Conservation (phyloP, 495 filamentous ascomycete species). For the Aspergillus biplanus region DNA sequence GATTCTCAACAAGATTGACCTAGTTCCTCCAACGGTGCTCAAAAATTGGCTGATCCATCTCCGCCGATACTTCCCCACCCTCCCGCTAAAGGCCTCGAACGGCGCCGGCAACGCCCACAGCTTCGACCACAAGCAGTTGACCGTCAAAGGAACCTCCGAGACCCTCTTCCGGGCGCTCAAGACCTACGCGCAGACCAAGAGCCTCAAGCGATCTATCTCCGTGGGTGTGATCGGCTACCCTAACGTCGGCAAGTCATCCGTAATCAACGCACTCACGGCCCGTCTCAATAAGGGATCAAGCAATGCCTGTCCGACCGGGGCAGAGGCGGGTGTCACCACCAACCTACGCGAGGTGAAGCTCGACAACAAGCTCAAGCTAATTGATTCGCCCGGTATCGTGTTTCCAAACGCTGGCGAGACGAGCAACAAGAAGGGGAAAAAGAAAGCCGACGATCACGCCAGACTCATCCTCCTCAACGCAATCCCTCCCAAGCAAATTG, state of each 20-base stretch:
- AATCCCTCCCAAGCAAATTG: conserved; percentile 89
- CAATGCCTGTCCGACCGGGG: conserved; percentile 82
- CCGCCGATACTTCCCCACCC: conserved; percentile 87
- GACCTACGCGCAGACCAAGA: conserved; percentile 79
- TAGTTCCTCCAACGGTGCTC: conserved; percentile 79
- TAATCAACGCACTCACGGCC: conserved; percentile 91
- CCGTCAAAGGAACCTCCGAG: conserved; percentile 81
- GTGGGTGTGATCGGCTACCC: conserved; percentile 97
- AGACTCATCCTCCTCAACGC: conserved; percentile 88
- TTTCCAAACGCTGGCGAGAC: conserved; percentile 68
- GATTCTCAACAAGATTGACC: conserved; percentile 96
- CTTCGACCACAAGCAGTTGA: conserved; percentile 90
- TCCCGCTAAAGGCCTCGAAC: conserved; percentile 85
- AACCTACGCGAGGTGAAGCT: conserved; percentile 87
- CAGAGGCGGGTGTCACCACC: conserved; percentile 93
- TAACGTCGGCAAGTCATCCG: conserved; percentile 95
- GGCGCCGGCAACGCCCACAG: conserved; percentile 83
- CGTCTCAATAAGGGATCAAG: conserved; percentile 69
- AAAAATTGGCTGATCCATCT: conserved; percentile 85
- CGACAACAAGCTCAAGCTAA: conserved; percentile 90
- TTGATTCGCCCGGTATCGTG: conserved; percentile 95
- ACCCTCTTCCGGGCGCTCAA: conserved; percentile 91
- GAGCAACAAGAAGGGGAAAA: conserved; percentile 54
- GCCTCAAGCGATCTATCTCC: conserved; percentile 85
- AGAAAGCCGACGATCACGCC: conserved; percentile 71